Percentiles rank a stretch among this genome's conserved stretches.
Conservation (phyloP, 2,329 filamentous ascomycete species). For the Plenodomus biglobosus region DNA sequence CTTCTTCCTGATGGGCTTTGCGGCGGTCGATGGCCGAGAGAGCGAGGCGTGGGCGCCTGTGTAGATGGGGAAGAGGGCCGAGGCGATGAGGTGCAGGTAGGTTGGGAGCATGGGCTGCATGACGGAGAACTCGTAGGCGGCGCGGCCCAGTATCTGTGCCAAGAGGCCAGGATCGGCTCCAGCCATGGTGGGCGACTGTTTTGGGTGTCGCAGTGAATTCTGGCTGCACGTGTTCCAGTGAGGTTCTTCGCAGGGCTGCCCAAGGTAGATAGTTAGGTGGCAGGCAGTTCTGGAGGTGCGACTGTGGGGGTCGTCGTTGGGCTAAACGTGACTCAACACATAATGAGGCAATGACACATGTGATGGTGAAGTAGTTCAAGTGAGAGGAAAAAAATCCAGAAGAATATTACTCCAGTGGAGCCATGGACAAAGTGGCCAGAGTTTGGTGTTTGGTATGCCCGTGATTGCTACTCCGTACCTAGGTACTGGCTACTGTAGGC, state of each 20-base stretch:
- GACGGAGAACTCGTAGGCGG: constrained; percentile 49
- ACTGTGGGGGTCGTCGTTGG: background rate
- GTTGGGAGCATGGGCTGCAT: constrained; percentile 53
- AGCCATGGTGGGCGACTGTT: constrained; percentile 24
- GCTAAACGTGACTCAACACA: background rate
- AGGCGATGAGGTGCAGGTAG: constrained; percentile 63
- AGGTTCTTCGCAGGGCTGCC: background rate
- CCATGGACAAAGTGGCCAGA: no score
- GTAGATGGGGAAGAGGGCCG: constrained; percentile 81
- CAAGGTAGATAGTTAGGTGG: no score
- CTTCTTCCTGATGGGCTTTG: constrained; percentile 59
- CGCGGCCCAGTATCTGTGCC: constrained; percentile 31
- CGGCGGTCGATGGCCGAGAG: constrained; percentile 78
- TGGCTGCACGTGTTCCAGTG: no score
- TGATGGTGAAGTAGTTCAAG: no score
- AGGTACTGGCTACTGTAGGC: no score
- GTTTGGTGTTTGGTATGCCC: no score
- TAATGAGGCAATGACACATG: background rate
- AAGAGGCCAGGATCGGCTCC: constrained; percentile 32
- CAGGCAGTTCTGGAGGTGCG: background rate
- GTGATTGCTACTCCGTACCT: no score
- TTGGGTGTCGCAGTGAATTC: no score
- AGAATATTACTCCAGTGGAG: no score
- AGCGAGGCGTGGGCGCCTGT: constrained; percentile 83
- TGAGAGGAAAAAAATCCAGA: no score